phyloP scores from a whole-genome alignment of 495 filamentous ascomycete species.

The Cercophora newfieldiana region DNA sequence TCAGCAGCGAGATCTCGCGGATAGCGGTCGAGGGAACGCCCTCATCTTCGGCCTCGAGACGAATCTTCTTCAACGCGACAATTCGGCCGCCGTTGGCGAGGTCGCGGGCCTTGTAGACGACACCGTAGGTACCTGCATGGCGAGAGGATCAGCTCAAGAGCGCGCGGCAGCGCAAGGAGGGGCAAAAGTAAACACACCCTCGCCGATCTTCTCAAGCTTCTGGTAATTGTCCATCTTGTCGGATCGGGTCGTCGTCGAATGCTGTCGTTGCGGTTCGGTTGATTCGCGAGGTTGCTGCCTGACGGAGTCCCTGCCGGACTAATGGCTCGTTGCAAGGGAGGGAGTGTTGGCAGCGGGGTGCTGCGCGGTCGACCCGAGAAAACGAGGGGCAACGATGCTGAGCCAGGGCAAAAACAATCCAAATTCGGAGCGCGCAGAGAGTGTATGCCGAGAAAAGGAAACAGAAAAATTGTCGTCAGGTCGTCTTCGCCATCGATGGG shows the following conservation, averaged over 20 bases:
- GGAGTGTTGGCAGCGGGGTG: not conserved
- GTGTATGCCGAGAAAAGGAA: not conserved
- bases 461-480: not conserved
- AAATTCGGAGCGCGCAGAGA: not conserved
- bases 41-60: conserved; percentile 95
- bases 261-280: conserved; percentile 1
- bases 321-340: not conserved
- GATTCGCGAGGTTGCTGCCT: not conserved
- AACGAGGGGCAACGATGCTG: conserved; percentile 3
- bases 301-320: not conserved
- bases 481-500: not conserved
- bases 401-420: not conserved
- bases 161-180: not conserved
- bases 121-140: conserved; percentile 78
- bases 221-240: conserved; percentile 94
- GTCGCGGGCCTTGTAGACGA: conserved; percentile 90
- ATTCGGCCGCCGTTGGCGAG: conserved; percentile 74
- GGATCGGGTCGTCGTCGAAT: not conserved
- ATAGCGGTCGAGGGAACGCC: conserved; percentile 96
- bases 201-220: conserved; percentile 99
- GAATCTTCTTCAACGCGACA: conserved; percentile 97
- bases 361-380: not conserved
- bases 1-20: conserved; percentile 92
- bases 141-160: conserved; percentile 2
- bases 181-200: conserved; percentile 61